Evolutionary conservation across 108 stramenopile genomes (phyloP), one percentile per base, ranked within the genome.

Genomic region (Cyclotella sp.): DNA sequence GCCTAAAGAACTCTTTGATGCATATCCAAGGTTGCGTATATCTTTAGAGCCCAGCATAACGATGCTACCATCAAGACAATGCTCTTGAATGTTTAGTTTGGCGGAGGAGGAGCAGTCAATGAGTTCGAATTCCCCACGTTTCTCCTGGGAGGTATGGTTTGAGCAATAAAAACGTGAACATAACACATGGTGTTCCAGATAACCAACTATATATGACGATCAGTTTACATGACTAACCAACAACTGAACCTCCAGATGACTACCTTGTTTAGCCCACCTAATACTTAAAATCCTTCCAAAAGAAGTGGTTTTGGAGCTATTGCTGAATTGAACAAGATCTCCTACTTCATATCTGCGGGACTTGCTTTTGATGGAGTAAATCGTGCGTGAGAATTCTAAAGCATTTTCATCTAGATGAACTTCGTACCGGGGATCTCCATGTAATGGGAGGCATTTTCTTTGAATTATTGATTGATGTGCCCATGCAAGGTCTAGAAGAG

Each of bases 381-480:
- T 58, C 21, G 54, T 18, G 34, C 29, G n/a, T 45, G 69, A 18
- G 30, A 30, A 46, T 46, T 43, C 55, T 4, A 47, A 5, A n/a
- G 71, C 49, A 26, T 15, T 43, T 13, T 29, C 59, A 44, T 58
- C 55, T 34, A 78, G 70, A 47, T 43, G 44, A 74, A 57, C 53
- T 46, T 40, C 10, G 39, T 74, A 81, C 45, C 68, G 68, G 13
- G 60, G 60, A 49, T 77, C 61, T 63, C 40, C 67, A n/a, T 29
- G 26, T 24, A 81, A 69, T 34, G 79, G 79, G 24, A 81, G 60
- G 27, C 60, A 51, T 62, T 47, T 73, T 40, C 79, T 62, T 57
- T 81, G 79, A 63, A 81, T 81, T 26, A 81, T 81, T 0, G 66
- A 81, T 30, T 81, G 79, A 40, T 81, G 79, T 0, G 79, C 79